Percentiles rank a stretch among this genome's conserved stretches.
phyloP scores from a whole-genome alignment of 306 rosid species.

The Pyrus betulifolia region DNA sequence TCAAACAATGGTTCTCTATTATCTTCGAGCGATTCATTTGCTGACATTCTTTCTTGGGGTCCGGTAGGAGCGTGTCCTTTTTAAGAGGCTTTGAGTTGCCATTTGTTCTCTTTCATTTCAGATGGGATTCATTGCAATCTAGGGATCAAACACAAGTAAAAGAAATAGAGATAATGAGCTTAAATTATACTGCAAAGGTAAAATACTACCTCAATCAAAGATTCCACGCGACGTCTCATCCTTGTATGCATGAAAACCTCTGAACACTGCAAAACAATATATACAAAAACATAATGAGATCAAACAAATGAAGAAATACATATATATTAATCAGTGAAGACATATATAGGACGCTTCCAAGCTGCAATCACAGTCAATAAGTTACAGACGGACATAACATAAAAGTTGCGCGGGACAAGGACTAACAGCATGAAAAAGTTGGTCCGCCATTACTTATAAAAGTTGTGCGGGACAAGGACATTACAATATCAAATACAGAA shows the following conservation, averaged over 20 bases:
- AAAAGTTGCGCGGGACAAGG: not conserved
- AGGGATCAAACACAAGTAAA: not conserved
- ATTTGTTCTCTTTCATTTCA: not conserved
- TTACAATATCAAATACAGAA: too few relatives aligned
- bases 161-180: not conserved
- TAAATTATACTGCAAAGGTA: not conserved
- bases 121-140: not conserved
- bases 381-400: not conserved
- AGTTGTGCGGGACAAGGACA: not conserved
- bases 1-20: too few relatives aligned
- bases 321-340: not conserved
- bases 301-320: too few relatives aligned
- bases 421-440: not conserved
- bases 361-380: not conserved
- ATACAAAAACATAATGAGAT: too few relatives aligned
- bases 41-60: too few relatives aligned
- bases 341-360: not conserved
- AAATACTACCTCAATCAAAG: conserved; percentile 66
- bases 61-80: too few relatives aligned
- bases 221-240: conserved; percentile 94
- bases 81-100: not conserved
- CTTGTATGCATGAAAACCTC: conserved; percentile 98
- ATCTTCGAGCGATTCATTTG: too few relatives aligned
- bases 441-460: not conserved
- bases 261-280: conserved; percentile 50